Conservation (phyloP, 306 rosid genomes). For the Cucumis hystrix region DNA sequence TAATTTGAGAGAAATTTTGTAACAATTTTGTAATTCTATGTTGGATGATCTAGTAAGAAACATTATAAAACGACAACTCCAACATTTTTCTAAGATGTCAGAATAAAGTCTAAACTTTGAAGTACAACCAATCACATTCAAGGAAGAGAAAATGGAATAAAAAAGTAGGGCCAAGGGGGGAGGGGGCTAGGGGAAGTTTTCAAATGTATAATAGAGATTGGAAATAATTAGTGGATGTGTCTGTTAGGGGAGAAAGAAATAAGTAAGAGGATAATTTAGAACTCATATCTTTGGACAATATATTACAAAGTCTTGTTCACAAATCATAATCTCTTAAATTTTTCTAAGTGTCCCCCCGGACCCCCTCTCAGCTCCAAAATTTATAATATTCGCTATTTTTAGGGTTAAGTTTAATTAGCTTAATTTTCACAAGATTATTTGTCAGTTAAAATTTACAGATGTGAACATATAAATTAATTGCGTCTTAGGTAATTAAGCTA, state of each 20-base stretch:
- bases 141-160: not conserved
- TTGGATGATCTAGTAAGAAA: not conserved
- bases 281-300: not conserved
- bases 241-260: not conserved
- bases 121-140: not conserved
- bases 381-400: not conserved
- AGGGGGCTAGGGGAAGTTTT: not conserved
- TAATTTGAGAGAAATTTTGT: not conserved
- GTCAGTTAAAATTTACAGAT: too few species aligned
- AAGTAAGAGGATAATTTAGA: not conserved
- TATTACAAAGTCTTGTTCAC: not conserved
- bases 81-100: not conserved
- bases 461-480: not conserved
- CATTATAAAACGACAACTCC: accelerated
- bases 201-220: not conserved
- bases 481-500: too few species aligned
- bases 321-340: not conserved
- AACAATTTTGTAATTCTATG: not conserved
- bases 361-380: not conserved
- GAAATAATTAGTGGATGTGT: not conserved
- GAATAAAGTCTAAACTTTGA: not conserved
- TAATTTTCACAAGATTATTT: not conserved
- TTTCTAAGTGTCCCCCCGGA: not conserved
- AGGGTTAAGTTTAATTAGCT: not conserved
- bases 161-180: not conserved